phyloP scores from a whole-genome alignment of 2,329 filamentous ascomycete species.

The Cladosporium austrohemisphaericum region DNA sequence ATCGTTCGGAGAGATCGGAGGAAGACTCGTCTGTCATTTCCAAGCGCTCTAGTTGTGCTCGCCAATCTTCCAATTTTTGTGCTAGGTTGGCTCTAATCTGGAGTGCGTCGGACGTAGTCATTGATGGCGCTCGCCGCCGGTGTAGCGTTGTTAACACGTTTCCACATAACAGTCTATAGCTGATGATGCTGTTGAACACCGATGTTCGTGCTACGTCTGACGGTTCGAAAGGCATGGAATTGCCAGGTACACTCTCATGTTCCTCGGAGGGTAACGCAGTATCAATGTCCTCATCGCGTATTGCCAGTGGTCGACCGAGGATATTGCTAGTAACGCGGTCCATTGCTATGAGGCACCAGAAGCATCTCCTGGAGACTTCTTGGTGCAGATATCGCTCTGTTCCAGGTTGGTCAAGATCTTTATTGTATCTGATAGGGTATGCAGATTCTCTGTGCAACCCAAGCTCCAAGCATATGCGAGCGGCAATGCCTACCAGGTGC shows the following conservation, averaged over 20 bases:
- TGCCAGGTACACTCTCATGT: neutral
- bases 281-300: constrained; percentile 42
- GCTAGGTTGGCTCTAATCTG: constrained; percentile 26
- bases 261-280: constrained; percentile 34
- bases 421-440: constrained; percentile 24
- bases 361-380: constrained; percentile 39
- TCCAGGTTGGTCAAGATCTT: neutral
- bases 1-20: constrained; percentile 22
- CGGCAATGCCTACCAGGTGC: constrained; percentile 44
- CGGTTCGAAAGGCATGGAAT: neutral
- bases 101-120: constrained; percentile 18
- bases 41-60: constrained; percentile 26
- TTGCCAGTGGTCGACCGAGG: constrained; percentile 40
- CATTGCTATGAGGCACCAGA: constrained; percentile 43
- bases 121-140: constrained; percentile 24
- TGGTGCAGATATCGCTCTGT: constrained; percentile 23
- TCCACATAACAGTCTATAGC: constrained; percentile 41
- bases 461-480: constrained; percentile 54
- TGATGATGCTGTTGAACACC: constrained; percentile 40
- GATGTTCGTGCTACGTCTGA: constrained; percentile 19
- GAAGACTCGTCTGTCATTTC: constrained; percentile 29
- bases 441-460: constrained; percentile 40
- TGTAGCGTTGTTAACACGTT: constrained; percentile 38
- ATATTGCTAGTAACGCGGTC: constrained; percentile 39
- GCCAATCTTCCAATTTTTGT: constrained; percentile 34